These are phyloP conservation scores for Zoysia japonica DNA, from an alignment of 176 grass and related monocot species.

Conservation along the genomic window DNA sequence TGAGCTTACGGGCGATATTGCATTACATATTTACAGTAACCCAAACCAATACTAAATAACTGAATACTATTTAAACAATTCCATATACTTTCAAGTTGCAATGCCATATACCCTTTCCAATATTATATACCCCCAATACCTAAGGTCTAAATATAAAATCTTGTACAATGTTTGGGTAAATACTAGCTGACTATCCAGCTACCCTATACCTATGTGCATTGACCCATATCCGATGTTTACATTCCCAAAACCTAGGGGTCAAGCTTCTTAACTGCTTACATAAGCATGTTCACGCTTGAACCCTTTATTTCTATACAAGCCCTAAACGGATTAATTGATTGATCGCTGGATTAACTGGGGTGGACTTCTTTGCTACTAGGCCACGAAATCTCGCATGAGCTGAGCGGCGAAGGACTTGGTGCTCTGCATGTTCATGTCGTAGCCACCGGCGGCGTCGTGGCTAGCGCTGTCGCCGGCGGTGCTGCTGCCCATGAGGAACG, in stretches of 20 bases:
- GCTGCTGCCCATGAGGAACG: constrained; percentile 57
- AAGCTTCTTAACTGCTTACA: constrained; percentile 28
- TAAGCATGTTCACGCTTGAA: constrained; percentile 35
- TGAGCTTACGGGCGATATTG: not conserved
- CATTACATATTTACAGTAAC: constrained; percentile 25
- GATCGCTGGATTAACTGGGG: constrained; percentile 13
- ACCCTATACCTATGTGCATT: constrained; percentile 51
- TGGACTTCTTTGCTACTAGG: constrained; percentile 27
- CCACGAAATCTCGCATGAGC: constrained; percentile 83
- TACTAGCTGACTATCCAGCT: constrained; percentile 9
- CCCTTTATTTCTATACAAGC: constrained; percentile 66
- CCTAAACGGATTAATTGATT: constrained; percentile 51
- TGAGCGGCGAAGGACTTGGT: constrained; percentile 81
- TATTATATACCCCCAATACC: constrained; percentile 41
- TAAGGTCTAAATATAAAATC: constrained; percentile 45
- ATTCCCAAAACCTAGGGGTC: constrained; percentile 51
- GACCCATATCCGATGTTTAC: constrained; percentile 62
- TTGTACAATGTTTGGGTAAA: constrained; percentile 38
- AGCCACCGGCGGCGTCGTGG: constrained; percentile 38
- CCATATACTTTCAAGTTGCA: constrained; percentile 35
- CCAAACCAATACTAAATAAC: constrained; percentile 34
- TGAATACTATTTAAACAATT: constrained; percentile 17
- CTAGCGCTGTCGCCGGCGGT: constrained; percentile 41
- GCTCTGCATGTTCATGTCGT: constrained; percentile 83
- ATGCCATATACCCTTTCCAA: constrained; percentile 43